Evolutionary conservation across 352 stramenopile species (phyloP).

Genomic region (Blastocystis sp.): DNA sequence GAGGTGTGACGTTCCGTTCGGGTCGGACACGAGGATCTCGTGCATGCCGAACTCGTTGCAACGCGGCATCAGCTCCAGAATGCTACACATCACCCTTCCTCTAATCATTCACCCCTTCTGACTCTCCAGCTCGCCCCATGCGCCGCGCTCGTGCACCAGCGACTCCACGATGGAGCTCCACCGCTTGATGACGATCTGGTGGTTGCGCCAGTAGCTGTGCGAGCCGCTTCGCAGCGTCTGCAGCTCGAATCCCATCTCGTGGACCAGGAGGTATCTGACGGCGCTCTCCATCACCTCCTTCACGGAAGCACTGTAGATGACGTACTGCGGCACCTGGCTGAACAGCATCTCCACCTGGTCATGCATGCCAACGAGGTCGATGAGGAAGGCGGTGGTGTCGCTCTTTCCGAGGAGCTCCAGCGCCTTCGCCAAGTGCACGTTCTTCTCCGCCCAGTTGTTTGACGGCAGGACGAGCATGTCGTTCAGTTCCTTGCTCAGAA

Average conservation of each 20-base stretch:
- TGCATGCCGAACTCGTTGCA: slow-evolving; percentile 33
- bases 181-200: slow-evolving; percentile 32
- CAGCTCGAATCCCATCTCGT: slow-evolving; percentile 21
- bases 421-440: slow-evolving; percentile 19
- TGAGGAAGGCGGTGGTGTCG: background rate
- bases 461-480: slow-evolving; percentile 25
- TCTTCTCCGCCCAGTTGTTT: slow-evolving; percentile 31
- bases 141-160: slow-evolving; percentile 8
- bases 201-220: slow-evolving; percentile 40
- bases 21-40: slow-evolving; percentile 16
- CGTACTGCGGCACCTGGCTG: background rate
- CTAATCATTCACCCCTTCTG: background rate
- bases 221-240: background rate
- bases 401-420: background rate
- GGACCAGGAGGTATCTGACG: background rate
- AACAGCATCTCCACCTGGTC: background rate
- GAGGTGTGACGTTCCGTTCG: slow-evolving; percentile 12
- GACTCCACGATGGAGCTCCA: slow-evolving; percentile 37
- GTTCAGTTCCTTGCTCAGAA: slow-evolving; percentile 15
- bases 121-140: slow-evolving; percentile 19
- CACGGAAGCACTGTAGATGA: background rate
- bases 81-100: background rate
- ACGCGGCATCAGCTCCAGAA: slow-evolving; percentile 7
- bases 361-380: background rate
- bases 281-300: background rate